phyloP scores from a whole-genome alignment of 140 eudicot genomes.

The Artemisia princeps region DNA sequence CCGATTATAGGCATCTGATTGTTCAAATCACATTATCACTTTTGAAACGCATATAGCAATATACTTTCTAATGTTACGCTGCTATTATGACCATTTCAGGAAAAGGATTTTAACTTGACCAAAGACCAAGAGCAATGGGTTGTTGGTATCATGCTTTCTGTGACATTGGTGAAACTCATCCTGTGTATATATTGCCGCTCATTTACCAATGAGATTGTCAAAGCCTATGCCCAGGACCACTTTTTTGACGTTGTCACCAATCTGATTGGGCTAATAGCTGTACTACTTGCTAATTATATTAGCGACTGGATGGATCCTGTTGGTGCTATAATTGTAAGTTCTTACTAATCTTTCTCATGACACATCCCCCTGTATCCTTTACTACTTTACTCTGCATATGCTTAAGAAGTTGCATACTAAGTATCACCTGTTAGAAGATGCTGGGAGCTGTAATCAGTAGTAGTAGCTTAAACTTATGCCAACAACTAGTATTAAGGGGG shows the following conservation, averaged over 20 bases:
- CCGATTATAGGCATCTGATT: neutral
- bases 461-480: neutral
- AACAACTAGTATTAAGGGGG: neutral
- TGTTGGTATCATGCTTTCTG: constrained; percentile 65
- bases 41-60: neutral
- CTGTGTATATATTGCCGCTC: constrained; percentile 57
- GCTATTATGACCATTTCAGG: constrained; percentile 29
- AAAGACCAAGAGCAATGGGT: constrained; percentile 60
- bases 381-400: neutral
- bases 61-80: neutral
- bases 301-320: constrained; percentile 76
- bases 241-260: constrained; percentile 80
- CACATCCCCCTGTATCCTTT: neutral
- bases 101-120: constrained; percentile 37
- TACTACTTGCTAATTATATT: constrained; percentile 56
- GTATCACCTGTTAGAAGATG: constrained; percentile 2
- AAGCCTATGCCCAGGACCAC: constrained; percentile 77
- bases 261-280: constrained; percentile 58
- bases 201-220: constrained; percentile 55
- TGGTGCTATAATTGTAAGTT: constrained; percentile 68
- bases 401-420: neutral
- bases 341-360: neutral
- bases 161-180: constrained; percentile 55
- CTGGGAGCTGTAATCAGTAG: neutral
- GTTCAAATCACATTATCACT: neutral